phyloP scores from a whole-genome alignment of 192 early-diverging fungal species.

The Entomortierella beljakovae region DNA sequence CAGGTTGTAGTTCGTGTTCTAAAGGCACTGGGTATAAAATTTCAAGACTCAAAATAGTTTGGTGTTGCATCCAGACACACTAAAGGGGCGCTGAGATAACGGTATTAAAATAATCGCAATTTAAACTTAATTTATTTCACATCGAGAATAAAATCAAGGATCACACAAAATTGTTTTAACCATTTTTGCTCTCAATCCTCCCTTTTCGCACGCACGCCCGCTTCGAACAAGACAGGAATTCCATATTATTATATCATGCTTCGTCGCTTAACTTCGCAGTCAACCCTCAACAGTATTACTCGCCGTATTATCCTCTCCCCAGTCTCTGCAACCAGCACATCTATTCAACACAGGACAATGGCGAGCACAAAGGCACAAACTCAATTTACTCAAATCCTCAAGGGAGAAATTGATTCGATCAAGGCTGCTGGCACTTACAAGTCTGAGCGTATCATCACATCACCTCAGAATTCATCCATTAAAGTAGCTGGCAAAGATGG shows the following conservation, averaged over 20 bases:
- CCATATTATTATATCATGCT: conserved; percentile 23
- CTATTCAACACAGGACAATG: conserved; percentile 15
- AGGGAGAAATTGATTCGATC: conserved; percentile 63
- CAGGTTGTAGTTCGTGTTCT: too few relatives aligned
- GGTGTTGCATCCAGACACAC: too few relatives aligned
- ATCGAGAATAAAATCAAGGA: too few relatives aligned
- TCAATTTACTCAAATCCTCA: conserved; percentile 47
- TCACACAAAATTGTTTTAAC: too few relatives aligned
- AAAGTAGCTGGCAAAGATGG: conserved; percentile 56
- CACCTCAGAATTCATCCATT: conserved; percentile 67
- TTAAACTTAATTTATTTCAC: too few relatives aligned
- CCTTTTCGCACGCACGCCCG: neutral
- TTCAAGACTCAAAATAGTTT: too few relatives aligned
- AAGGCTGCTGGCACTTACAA: conserved; percentile 74
- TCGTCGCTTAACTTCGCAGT: conserved; percentile 19
- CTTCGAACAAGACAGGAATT: too few relatives aligned
- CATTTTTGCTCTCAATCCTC: too few relatives aligned
- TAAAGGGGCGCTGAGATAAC: too few relatives aligned
- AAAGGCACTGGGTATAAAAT: too few relatives aligned
- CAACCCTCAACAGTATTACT: conserved; percentile 22
- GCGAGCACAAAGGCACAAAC: conserved; percentile 39
- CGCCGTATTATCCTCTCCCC: conserved; percentile 25
- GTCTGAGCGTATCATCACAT: conserved; percentile 70
- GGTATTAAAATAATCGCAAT: too few relatives aligned
- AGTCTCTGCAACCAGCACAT: neutral